Percentiles rank a stretch among this genome's conserved stretches.
Conservation (phyloP, 2,329 filamentous ascomycete genomes). For the Fusarium luffae region DNA sequence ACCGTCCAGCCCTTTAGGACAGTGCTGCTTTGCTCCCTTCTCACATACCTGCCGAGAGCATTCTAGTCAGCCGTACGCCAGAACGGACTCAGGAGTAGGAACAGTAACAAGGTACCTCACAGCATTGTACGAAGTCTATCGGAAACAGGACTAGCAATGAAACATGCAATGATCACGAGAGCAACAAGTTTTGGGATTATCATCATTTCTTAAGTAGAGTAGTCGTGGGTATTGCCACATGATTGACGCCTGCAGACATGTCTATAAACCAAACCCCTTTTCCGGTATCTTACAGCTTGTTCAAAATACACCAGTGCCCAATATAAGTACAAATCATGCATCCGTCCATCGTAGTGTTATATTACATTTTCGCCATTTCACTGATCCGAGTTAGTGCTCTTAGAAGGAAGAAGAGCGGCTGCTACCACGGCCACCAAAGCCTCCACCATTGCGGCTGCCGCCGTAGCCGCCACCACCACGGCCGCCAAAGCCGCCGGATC, state of each 20-base stretch:
- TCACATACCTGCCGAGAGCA: too few species aligned
- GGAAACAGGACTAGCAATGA: neutral
- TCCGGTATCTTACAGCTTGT: constrained; percentile 41
- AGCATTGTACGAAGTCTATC: too few species aligned
- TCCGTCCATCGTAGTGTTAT: constrained; percentile 33
- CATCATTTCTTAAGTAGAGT: constrained; percentile 46
- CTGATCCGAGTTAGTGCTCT: neutral
- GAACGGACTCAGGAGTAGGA: too few species aligned
- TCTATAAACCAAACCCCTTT: constrained; percentile 42
- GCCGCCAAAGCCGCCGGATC: constrained; percentile 24
- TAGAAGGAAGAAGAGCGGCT: constrained; percentile 21
- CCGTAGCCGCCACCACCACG: constrained; percentile 20
- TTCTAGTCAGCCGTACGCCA: too few species aligned
- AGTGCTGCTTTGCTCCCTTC: too few species aligned
- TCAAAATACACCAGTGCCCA: constrained; percentile 41
- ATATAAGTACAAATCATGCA: constrained; percentile 45
- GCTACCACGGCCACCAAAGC: neutral
- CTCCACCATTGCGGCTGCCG: constrained; percentile 1
- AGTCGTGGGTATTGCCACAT: constrained; percentile 38
- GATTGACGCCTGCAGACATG: constrained; percentile 40
- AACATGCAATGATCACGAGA: neutral
- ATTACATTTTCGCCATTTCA: constrained; percentile 34
- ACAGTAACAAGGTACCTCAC: too few species aligned
- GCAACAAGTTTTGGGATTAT: constrained; percentile 16
- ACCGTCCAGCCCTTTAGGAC: too few species aligned